Percentiles rank a stretch among this genome's conserved stretches.
These are phyloP conservation scores for Trichoderma breve DNA, from an alignment of 2,329 filamentous ascomycete species.

Conservation along the genomic window DNA sequence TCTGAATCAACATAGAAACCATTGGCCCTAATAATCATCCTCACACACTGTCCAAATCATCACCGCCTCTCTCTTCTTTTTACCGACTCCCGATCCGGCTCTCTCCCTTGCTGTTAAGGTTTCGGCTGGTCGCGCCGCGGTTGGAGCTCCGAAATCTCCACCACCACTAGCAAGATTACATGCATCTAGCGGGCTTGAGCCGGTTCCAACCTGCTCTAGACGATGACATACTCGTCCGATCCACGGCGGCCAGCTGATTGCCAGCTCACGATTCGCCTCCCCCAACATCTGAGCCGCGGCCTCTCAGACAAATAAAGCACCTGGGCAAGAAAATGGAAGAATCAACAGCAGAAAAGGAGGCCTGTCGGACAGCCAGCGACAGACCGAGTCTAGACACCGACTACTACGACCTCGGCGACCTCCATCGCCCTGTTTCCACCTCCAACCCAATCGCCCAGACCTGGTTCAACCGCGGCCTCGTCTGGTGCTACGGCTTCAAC, in stretches of 20 bases:
- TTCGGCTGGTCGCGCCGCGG: conserved; percentile 9
- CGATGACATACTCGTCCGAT: conserved; percentile 11
- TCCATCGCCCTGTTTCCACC: conserved; percentile 55
- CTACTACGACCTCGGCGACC: conserved; percentile 62
- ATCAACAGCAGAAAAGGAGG: not conserved
- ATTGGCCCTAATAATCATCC: not conserved
- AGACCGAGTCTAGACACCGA: conserved; percentile 1
- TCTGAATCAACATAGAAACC: not conserved
- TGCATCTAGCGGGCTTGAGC: conserved; percentile 15
- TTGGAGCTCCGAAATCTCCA: conserved; percentile 9
- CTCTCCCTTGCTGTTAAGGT: not conserved
- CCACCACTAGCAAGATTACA: not conserved
- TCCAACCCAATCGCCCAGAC: conserved; percentile 49
- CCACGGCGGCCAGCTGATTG: not conserved
- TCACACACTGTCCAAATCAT: not conserved
- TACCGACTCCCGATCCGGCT: not conserved
- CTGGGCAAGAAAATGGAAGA: not conserved
- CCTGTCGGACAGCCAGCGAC: not conserved
- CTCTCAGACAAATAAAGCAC: not conserved
- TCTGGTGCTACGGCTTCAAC: conserved; percentile 75
- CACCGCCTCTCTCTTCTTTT: not conserved
- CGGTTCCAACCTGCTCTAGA: conserved; percentile 11
- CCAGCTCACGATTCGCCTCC: conserved; percentile 1
- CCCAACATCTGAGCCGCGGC: not conserved
- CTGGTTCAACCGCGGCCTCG: conserved; percentile 72